Evolutionary conservation across 148 eudicot genomes (phyloP).

Genomic region (Salicornia ramosissima): DNA sequence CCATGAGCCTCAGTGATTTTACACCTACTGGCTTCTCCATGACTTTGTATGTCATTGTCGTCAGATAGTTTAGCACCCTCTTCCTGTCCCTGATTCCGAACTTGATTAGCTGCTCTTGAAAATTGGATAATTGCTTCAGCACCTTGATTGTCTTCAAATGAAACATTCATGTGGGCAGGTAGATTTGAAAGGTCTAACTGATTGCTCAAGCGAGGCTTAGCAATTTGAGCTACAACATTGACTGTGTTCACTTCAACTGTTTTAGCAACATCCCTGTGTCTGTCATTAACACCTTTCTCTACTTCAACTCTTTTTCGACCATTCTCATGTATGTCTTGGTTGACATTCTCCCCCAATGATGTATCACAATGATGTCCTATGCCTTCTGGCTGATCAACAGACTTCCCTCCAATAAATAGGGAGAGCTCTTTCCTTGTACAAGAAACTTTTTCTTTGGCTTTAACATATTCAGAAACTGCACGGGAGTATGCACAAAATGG

Average conservation of each 20-base stretch:
- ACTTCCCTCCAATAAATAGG: slow-evolving; percentile 37
- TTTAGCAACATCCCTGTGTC: slow-evolving; percentile 19
- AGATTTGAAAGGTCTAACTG: background rate
- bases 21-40: slow-evolving; percentile 13
- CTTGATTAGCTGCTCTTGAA: slow-evolving; percentile 14
- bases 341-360: slow-evolving; percentile 18
- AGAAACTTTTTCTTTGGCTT: slow-evolving; percentile 42
- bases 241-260: slow-evolving; percentile 22
- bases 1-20: slow-evolving; percentile 15
- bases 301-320: slow-evolving; percentile 19
- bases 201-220: slow-evolving; percentile 9
- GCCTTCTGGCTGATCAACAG: slow-evolving; percentile 20
- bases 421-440: slow-evolving; percentile 47
- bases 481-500: slow-evolving; percentile 75
- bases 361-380: slow-evolving; percentile 12
- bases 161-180: slow-evolving; percentile 5
- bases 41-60: slow-evolving; percentile 12
- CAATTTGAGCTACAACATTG: slow-evolving; percentile 14
- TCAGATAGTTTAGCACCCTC: slow-evolving; percentile 20
- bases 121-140: slow-evolving; percentile 19
- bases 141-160: slow-evolving; percentile 12
- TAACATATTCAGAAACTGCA: slow-evolving; percentile 46
- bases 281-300: slow-evolving; percentile 20
- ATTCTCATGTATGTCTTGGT: slow-evolving; percentile 20
- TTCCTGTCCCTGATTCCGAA: slow-evolving; percentile 19